These are phyloP conservation scores for Lipomyces orientalis DNA, from an alignment of 805 yeast genomes.

Conservation along the genomic window DNA sequence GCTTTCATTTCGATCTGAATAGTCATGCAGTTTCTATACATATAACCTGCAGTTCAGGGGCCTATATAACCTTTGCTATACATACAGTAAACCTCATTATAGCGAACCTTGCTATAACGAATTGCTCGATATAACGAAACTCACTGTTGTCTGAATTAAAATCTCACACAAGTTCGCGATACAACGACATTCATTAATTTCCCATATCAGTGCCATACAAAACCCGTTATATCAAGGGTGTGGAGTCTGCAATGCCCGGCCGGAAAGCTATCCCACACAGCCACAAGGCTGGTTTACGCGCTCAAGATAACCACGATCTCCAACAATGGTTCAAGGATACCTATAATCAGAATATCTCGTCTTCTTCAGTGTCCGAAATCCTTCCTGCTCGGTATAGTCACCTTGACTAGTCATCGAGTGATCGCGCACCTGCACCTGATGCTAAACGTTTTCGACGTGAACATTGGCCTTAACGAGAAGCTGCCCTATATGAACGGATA, in stretches of 20 bases:
- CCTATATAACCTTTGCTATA: too few relatives aligned
- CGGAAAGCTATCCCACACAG: neutral
- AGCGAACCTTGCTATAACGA: neutral
- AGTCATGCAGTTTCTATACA: too few relatives aligned
- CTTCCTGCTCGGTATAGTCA: too few relatives aligned
- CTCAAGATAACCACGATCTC: neutral
- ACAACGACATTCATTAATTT: neutral
- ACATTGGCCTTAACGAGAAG: too few relatives aligned
- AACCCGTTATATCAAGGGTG: neutral
- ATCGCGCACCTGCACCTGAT: neutral
- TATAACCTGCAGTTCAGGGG: too few relatives aligned
- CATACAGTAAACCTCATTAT: too few relatives aligned
- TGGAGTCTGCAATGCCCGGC: slow-evolving; percentile 4
- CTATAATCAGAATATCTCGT: too few relatives aligned
- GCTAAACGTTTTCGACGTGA: neutral
- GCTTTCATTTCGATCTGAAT: too few relatives aligned
- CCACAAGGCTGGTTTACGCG: slow-evolving; percentile 2
- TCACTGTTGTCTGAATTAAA: neutral
- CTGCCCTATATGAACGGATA: too few relatives aligned
- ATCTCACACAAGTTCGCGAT: neutral
- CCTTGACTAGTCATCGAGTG: neutral
- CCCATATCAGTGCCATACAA: neutral
- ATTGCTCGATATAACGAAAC: neutral
- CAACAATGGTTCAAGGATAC: neutral
- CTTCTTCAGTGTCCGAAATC: too few relatives aligned